Base-by-base conservation (phyloP, 2,329 filamentous ascomycete species). In the Fusarium oligoseptatum region DNA sequence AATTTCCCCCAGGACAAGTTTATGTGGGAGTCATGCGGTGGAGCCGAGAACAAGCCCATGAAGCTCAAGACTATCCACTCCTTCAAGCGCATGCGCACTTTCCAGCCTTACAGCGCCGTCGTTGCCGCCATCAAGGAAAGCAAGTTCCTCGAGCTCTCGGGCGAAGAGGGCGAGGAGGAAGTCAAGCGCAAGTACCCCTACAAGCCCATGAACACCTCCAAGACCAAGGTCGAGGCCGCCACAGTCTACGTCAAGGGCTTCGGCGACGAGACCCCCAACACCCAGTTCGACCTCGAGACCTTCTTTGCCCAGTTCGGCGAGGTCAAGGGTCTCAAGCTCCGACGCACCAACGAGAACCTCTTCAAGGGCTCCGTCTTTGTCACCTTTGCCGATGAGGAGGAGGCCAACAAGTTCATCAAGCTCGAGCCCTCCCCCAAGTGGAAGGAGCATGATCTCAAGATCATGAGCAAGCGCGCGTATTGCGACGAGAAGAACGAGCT, bases 321-420 rank as follows among this genome's bases (percentile, higher is more conserved):
- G 36, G 90, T 94, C 78, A 94, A 94, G 80, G 90, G 92, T 56
- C 92, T 99, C 72, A 95, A 96, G 80, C 93, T 99, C 73, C 94
- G 97, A 77, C 95, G 97, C 76, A 88, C 87, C 58, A 87, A 89
- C 50, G 86, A 92, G 70, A 92, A 91, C 79, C 85, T 89, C 62
- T 99, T 98, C 92, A 99, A 99, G 89, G 95, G 96, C 77, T 98
- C 95, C 76, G 94, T 98, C 68, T 98, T 98, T 81, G 94, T 98
- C 75, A 96, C 98, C 84, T 99, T 98, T 83, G 88, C 90, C 72
- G 90, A 90, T 60, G 92, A 95, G 80, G 94, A 97, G 76, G 89
- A 91, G 24, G 92, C 94, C 79, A 89, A 95, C 82, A 91, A 91
- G 68, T 99, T 99, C 85, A 86, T 98, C 71, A 91, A 87, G 15